Percentiles rank a stretch among this genome's conserved stretches.
Evolutionary conservation across 2,329 filamentous ascomycete genomes (phyloP).

Genomic region (Nothomitra cinnamomea): DNA sequence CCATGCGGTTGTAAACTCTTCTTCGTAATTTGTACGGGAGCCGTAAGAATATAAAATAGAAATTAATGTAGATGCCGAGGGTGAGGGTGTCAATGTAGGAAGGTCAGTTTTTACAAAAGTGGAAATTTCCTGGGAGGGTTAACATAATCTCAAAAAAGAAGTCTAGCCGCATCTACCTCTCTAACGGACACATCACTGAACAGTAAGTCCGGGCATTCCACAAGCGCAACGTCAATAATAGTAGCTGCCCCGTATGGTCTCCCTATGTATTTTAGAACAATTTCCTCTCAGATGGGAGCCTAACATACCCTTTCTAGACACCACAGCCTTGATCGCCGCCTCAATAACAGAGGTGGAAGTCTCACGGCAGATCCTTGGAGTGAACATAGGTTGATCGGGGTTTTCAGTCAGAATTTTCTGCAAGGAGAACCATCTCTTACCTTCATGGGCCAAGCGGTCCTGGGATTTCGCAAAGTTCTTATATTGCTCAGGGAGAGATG

Average conservation of each 20-base stretch:
- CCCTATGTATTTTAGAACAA: neutral
- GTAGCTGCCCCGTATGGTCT: constrained; percentile 4
- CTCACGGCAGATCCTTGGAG: neutral
- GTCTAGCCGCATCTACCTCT: neutral
- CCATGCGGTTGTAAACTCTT: constrained; percentile 12
- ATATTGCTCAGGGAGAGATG: constrained; percentile 67
- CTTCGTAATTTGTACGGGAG: constrained; percentile 2
- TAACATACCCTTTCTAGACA: constrained; percentile 2
- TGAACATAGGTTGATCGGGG: neutral
- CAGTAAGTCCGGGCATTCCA: neutral
- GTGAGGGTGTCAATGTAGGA: constrained; percentile 4
- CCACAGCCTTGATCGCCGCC: neutral
- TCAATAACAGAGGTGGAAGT: neutral
- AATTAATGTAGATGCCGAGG: constrained; percentile 4
- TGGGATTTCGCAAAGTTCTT: constrained; percentile 43
- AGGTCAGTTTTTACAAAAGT: constrained; percentile 4
- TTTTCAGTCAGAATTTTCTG: constrained; percentile 3
- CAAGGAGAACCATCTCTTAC: constrained; percentile 8
- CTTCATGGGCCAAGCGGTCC: constrained; percentile 9
- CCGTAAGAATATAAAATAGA: constrained; percentile 10
- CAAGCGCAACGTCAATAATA: neutral
- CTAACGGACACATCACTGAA: neutral
- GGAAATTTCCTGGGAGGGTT: neutral
- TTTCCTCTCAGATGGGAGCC: neutral
- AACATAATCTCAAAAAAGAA: neutral